Evolutionary conservation across 805 yeast genomes (phyloP), one percentile per base, ranked within the genome.

Genomic region (Isabelozyma pseudorhagii): DNA sequence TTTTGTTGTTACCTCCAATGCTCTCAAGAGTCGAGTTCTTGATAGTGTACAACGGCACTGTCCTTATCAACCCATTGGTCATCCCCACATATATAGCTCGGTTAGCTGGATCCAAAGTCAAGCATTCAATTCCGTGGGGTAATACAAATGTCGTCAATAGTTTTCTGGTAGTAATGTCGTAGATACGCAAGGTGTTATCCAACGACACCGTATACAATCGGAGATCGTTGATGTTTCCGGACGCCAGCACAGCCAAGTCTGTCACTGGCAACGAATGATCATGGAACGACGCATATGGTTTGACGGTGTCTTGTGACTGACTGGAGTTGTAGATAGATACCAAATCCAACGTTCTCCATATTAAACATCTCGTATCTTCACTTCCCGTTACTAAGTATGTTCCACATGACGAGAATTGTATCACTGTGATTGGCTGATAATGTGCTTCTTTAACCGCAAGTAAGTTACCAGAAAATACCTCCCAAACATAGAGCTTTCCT

Each of bases 401-500:
- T 1, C 85, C 86, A 60, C 90, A 87, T 10, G 68, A 54, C 0
- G 87, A 71, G 58, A 87, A 82, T 54, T 74, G 76, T 36, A 93
- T 63, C 31, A 74, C 76, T 0, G 85, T 77, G 7, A 90, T 78
- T 6, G 78, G 74, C 67, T 93, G 97, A 65, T 89, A 93, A 69
- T 93, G 98, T 0, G 89, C 85, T 46, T 88, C 92, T 60, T 82
- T 83, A 4, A 83, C 96, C 44, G 80, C 74, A 21, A 92, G 60
- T 44, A 94, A 73, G 21, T 81, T 68, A 0, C 98, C 98, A 1
- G 94, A 85, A 8, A 77, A 66, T 46, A 92, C 62, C 58, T 90
- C 96, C 98, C 98, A 93, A 1, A 92, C 66, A 61, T 87, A 87
- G 13, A 94, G 54, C 55, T 84, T 80, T 10, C 98, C 98, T n/a